phyloP scores from a whole-genome alignment of 768 basidiomycete species.

The Pleurotus sapidus region DNA sequence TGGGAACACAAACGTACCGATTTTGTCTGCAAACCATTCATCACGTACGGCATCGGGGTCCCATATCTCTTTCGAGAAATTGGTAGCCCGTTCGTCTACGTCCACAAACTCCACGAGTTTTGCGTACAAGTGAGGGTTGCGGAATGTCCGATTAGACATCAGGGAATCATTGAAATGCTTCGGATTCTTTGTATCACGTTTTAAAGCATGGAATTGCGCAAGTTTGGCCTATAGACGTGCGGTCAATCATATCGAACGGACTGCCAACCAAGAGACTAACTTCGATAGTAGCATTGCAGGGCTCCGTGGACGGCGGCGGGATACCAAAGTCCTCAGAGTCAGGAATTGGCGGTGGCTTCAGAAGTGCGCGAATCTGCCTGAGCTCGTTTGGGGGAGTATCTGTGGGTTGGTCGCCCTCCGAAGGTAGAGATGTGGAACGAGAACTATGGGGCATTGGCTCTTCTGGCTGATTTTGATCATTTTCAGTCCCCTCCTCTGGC shows the following conservation, averaged over 20 bases:
- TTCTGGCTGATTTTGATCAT: slow-evolving; percentile 9
- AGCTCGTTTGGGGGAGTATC: slow-evolving; percentile 44
- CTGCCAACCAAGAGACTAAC: slow-evolving; percentile 30
- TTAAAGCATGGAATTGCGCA: slow-evolving; percentile 71
- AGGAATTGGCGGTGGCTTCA: slow-evolving; percentile 62
- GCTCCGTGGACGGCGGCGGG: slow-evolving; percentile 49
- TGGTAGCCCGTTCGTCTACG: slow-evolving; percentile 84
- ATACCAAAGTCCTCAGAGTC: slow-evolving; percentile 78
- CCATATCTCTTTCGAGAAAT: slow-evolving; percentile 77
- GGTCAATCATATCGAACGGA: neutral
- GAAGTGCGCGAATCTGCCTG: slow-evolving; percentile 46
- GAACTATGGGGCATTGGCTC: slow-evolving; percentile 8
- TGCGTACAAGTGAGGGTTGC: slow-evolving; percentile 94
- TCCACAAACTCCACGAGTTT: slow-evolving; percentile 94
- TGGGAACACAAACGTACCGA: slow-evolving; percentile 55
- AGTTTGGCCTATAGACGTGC: slow-evolving; percentile 64
- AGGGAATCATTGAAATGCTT: slow-evolving; percentile 96
- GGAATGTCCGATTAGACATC: slow-evolving; percentile 89
- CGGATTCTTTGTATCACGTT: slow-evolving; percentile 56
- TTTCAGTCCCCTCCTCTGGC: slow-evolving; percentile 39
- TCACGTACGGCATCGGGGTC: slow-evolving; percentile 59
- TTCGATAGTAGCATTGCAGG: slow-evolving; percentile 62
- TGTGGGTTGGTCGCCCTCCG: slow-evolving; percentile 4
- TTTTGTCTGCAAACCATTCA: slow-evolving; percentile 74
- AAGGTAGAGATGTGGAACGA: slow-evolving; percentile 13